Conservation (phyloP, 345 rosid genomes). For the Syzygium aqueum region DNA sequence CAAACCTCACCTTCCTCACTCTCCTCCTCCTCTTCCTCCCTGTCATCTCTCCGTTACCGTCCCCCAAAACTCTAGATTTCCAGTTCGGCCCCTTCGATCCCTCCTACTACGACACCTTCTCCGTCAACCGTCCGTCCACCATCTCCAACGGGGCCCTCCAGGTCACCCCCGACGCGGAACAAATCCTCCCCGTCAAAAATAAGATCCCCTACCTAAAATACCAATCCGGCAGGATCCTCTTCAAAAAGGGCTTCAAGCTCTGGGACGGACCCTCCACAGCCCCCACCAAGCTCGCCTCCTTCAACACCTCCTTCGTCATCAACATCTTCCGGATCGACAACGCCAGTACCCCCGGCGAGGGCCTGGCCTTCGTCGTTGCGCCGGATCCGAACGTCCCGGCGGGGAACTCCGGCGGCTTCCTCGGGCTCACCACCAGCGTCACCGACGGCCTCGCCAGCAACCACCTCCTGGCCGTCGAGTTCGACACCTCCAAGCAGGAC, state of each 20-base stretch:
- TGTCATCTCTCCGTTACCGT: neutral
- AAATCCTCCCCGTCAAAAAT: no score
- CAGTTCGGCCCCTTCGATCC: constrained; percentile 15
- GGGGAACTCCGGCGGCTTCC: constrained; percentile 17
- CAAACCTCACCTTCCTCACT: neutral
- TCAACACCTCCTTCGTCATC: constrained; percentile 25
- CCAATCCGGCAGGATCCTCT: constrained; percentile 20
- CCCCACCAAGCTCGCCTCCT: constrained; percentile 14
- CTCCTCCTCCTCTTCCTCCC: neutral
- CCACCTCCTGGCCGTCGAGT: constrained; percentile 34
- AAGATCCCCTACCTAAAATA: no score
- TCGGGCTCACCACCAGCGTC: constrained; percentile 29
- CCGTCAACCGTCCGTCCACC: constrained; percentile 2
- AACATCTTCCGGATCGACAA: constrained; percentile 11
- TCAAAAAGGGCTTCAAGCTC: constrained; percentile 8
- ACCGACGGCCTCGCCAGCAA: constrained; percentile 16
- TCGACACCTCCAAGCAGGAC: constrained; percentile 44
- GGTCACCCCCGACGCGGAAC: constrained; percentile 37
- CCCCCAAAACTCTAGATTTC: neutral
- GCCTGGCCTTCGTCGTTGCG: constrained; percentile 27
- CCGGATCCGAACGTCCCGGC: constrained; percentile 13
- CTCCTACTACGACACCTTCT: neutral
- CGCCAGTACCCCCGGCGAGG: constrained; percentile 13
- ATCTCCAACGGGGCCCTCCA: constrained; percentile 24
- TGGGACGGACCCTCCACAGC: constrained; percentile 1